These are phyloP conservation scores for Nakazawaea wyomingensis DNA, from an alignment of 805 yeast genomes.

Conservation along the genomic window DNA sequence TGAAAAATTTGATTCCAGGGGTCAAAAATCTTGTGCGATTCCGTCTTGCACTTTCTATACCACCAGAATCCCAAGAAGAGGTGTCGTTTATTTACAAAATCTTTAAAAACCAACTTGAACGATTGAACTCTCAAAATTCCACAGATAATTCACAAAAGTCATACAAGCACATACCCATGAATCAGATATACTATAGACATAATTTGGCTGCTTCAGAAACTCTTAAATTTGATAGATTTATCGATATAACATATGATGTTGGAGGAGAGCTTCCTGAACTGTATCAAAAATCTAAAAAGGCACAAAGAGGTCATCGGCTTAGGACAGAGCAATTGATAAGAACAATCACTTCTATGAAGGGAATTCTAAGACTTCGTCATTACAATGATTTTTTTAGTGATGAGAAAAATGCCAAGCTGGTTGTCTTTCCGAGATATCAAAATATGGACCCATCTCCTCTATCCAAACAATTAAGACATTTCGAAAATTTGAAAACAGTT, in stretches of 20 bases:
- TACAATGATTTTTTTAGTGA: neutral
- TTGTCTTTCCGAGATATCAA: too few species aligned
- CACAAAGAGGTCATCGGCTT: too few species aligned
- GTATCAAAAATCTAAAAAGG: too few species aligned
- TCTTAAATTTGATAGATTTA: constrained; percentile 4
- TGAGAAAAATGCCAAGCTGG: neutral
- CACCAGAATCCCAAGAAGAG: constrained; percentile 9
- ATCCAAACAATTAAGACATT: too few species aligned
- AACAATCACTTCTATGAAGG: constrained; percentile 3
- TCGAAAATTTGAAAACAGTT: too few species aligned
- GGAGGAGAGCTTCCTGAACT: neutral
- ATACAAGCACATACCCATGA: neutral
- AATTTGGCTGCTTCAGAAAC: neutral
- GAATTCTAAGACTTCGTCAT: neutral
- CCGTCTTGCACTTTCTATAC: constrained; percentile 3
- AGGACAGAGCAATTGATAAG: constrained; percentile 1
- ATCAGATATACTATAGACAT: constrained; percentile 6
- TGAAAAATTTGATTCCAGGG: too few species aligned
- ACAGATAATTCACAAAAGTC: neutral
- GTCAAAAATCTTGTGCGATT: constrained; percentile 9
- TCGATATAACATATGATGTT: constrained; percentile 7
- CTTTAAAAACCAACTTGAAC: constrained; percentile 1
- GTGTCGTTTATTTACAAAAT: constrained; percentile 9
- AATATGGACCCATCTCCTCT: too few species aligned
- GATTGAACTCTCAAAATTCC: neutral